Conservation (phyloP, 2,329 filamentous ascomycete genomes). For the Cladosporium sp. region DNA sequence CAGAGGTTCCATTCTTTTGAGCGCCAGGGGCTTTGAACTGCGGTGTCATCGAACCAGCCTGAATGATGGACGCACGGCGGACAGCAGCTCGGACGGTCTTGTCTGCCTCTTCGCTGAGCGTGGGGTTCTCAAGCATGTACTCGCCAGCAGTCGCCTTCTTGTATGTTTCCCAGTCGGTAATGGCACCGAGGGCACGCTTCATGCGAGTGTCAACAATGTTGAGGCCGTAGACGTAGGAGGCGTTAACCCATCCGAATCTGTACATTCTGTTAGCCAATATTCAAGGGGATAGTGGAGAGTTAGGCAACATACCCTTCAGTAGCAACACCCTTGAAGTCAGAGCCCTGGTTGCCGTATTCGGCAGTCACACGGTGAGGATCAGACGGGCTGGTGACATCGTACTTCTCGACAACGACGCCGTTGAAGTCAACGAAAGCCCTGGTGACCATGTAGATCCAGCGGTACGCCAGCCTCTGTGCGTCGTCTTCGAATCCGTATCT, state of each 20-base stretch:
- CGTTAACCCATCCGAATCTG: slow-evolving; percentile 98
- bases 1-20: background rate
- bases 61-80: background rate
- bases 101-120: background rate
- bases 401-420: slow-evolving; percentile 97
- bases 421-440: slow-evolving; percentile 99
- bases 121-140: slow-evolving; percentile 14
- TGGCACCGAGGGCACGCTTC: slow-evolving; percentile 80
- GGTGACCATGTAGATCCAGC: slow-evolving; percentile 98
- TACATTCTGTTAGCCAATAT: slow-evolving; percentile 14
- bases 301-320: slow-evolving; percentile 80
- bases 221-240: slow-evolving; percentile 92
- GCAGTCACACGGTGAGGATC: slow-evolving; percentile 94
- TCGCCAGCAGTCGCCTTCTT: slow-evolving; percentile 54
- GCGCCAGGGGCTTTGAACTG: background rate
- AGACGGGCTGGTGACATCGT: slow-evolving; percentile 86
- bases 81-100: slow-evolving; percentile 1
- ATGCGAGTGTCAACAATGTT: slow-evolving; percentile 87
- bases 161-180: slow-evolving; percentile 85
- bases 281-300: background rate
- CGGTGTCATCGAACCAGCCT: background rate
- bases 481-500: slow-evolving; percentile 91
- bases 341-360: slow-evolving; percentile 95
- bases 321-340: slow-evolving; percentile 92
- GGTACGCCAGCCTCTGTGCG: slow-evolving; percentile 85